Evolutionary conservation across 805 yeast genomes (phyloP).

Genomic region (Cyberlindnera sargentensis): DNA sequence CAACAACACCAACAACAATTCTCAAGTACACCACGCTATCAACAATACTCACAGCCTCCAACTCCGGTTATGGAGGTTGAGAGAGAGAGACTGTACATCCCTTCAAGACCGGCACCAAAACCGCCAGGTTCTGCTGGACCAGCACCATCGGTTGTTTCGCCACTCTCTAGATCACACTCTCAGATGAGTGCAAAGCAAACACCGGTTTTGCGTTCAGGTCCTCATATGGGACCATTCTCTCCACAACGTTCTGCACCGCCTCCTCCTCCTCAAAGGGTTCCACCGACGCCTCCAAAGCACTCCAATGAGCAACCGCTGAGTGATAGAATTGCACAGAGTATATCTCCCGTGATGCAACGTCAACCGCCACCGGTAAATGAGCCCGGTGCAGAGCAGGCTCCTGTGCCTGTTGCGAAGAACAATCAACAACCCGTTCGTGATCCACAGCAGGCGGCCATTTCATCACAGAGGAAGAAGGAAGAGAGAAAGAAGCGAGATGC

Average conservation of each 20-base stretch:
- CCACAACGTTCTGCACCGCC: slow-evolving; percentile 22
- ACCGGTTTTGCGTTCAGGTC: slow-evolving; percentile 8
- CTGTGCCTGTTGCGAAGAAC: slow-evolving; percentile 30
- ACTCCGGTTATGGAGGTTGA: slow-evolving; percentile 7
- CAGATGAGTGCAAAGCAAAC: slow-evolving; percentile 14
- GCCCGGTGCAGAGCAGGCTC: not conserved
- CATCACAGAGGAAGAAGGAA: slow-evolving; percentile 66
- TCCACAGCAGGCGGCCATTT: slow-evolving; percentile 43
- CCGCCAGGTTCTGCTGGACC: slow-evolving; percentile 34
- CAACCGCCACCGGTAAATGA: not conserved
- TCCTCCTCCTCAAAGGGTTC: slow-evolving; percentile 18
- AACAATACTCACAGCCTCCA: slow-evolving; percentile 22
- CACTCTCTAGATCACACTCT: slow-evolving; percentile 20
- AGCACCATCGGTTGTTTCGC: slow-evolving; percentile 21
- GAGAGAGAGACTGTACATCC: slow-evolving; percentile 43
- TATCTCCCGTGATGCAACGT: not conserved
- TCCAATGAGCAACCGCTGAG: slow-evolving; percentile 13
- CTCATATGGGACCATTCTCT: slow-evolving; percentile 10
- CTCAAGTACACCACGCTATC: slow-evolving; percentile 18
- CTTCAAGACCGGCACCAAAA: slow-evolving; percentile 63
- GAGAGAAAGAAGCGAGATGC: slow-evolving; percentile 67
- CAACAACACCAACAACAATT: slow-evolving; percentile 14
- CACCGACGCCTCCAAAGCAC: slow-evolving; percentile 23
- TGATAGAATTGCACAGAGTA: slow-evolving; percentile 4
- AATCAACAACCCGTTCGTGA: slow-evolving; percentile 40